Conservation (phyloP, 179 eudicot species). For the Spergularia azorica region DNA sequence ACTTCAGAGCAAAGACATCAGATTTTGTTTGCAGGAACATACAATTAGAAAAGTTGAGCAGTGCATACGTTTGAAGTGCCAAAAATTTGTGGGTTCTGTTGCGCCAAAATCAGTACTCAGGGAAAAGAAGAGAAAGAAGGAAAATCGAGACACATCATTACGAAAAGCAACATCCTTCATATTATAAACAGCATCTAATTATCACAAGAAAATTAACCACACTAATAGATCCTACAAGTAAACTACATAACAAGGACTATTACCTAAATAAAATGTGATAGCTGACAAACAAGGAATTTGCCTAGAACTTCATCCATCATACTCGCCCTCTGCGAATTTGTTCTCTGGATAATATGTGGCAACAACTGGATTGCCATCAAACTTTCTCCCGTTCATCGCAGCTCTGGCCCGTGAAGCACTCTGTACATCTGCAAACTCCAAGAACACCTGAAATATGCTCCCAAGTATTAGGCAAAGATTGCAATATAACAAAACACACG, state of each 20-base stretch:
- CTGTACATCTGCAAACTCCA: conserved; percentile 76
- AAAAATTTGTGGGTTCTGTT: too few relatives aligned
- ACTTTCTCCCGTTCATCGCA: conserved; percentile 90
- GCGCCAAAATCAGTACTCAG: too few relatives aligned
- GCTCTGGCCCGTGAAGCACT: conserved; percentile 70
- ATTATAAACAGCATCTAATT: background rate
- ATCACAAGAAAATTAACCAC: background rate
- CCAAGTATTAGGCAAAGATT: background rate
- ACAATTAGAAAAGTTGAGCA: too few relatives aligned
- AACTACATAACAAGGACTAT: background rate
- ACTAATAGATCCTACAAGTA: background rate
- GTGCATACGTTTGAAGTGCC: too few relatives aligned
- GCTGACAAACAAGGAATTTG: background rate
- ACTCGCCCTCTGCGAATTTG: conserved; percentile 68
- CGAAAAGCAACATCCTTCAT: too few relatives aligned
- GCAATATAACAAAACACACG: too few relatives aligned
- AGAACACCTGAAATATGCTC: conserved; percentile 58
- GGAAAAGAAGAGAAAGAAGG: too few relatives aligned
- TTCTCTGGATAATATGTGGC: conserved; percentile 76
- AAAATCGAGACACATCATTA: too few relatives aligned
- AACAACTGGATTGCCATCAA: conserved; percentile 83
- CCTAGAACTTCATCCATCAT: conserved; percentile 48
- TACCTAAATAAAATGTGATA: background rate
- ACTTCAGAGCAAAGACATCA: too few relatives aligned
- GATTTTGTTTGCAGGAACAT: too few relatives aligned